These are phyloP conservation scores for Syzygium malaccense DNA, from an alignment of 441 rosid species.

Conservation along the genomic window DNA sequence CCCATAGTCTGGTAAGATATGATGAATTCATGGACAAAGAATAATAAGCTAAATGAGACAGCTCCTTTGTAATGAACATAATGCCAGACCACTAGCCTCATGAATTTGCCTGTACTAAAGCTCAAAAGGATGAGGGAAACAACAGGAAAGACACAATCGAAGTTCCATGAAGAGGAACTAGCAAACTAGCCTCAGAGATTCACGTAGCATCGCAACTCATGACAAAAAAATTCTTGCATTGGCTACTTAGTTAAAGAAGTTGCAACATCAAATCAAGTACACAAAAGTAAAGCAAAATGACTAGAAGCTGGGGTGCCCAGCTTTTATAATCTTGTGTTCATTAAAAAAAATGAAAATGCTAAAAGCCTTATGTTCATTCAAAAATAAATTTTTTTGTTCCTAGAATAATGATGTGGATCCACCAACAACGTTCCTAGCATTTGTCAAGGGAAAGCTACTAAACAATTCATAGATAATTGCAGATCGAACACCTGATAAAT, in stretches of 20 bases:
- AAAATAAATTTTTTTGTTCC: not conserved
- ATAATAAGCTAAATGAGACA: not conserved
- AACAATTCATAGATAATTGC: not conserved
- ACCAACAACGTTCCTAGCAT: not conserved
- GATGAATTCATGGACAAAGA: not conserved
- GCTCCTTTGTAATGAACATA: not conserved
- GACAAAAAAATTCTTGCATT: not conserved
- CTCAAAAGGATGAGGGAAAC: not conserved
- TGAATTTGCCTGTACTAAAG: not conserved
- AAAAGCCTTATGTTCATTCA: not conserved
- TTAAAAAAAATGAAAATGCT: not conserved
- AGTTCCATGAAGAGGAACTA: not conserved
- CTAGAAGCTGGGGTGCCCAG: too few relatives aligned
- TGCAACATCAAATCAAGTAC: not conserved
- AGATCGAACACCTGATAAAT: not conserved
- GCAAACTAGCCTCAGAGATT: not conserved
- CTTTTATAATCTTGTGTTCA: not conserved
- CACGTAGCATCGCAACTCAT: not conserved
- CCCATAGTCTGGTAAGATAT: slow-evolving; percentile 92
- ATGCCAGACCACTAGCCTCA: not conserved
- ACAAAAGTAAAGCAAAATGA: not conserved
- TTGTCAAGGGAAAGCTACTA: not conserved
- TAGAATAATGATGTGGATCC: too few relatives aligned
- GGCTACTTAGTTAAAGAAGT: not conserved
- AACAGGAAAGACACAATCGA: not conserved